Evolutionary conservation across 352 stramenopile genomes (phyloP).

Genomic region (Elongisporangium anandrum): DNA sequence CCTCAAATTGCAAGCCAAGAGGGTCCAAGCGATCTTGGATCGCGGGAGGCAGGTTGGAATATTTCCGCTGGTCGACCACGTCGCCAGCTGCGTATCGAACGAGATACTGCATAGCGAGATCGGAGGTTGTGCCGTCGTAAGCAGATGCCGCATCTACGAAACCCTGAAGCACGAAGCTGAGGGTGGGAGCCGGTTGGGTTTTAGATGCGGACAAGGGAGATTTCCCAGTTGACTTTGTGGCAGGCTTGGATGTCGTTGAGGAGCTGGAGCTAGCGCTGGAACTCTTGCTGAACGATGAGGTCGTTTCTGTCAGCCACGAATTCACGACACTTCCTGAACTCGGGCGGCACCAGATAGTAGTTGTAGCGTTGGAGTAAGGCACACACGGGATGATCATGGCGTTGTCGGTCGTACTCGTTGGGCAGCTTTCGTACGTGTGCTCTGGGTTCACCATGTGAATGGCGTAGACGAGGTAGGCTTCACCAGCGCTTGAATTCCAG

Average conservation of each 20-base stretch:
- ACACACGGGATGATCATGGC: no score
- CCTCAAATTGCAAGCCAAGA: background rate
- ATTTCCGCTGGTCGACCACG: slow-evolving; percentile 6
- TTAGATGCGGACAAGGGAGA: background rate
- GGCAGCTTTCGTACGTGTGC: no score
- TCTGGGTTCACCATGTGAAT: no score
- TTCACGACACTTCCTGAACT: background rate
- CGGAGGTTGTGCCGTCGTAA: slow-evolving; percentile 7
- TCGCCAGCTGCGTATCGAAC: slow-evolving; percentile 13
- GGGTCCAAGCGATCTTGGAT: slow-evolving; percentile 8
- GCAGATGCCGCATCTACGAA: background rate
- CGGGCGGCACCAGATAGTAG: background rate
- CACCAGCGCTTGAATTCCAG: background rate
- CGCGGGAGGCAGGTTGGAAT: slow-evolving; percentile 5
- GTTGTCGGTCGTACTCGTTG: no score
- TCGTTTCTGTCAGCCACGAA: background rate
- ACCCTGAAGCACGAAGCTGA: background rate
- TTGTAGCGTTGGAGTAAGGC: background rate
- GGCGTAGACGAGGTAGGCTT: no score
- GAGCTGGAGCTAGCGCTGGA: background rate
- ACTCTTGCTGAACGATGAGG: background rate
- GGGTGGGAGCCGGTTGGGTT: background rate
- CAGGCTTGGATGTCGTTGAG: background rate
- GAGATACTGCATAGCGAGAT: slow-evolving; percentile 18
- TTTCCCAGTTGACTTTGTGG: background rate